These are phyloP conservation scores for Colletotrichum neosansevieriae DNA, from an alignment of 2,329 filamentous ascomycete genomes.

Conservation along the genomic window DNA sequence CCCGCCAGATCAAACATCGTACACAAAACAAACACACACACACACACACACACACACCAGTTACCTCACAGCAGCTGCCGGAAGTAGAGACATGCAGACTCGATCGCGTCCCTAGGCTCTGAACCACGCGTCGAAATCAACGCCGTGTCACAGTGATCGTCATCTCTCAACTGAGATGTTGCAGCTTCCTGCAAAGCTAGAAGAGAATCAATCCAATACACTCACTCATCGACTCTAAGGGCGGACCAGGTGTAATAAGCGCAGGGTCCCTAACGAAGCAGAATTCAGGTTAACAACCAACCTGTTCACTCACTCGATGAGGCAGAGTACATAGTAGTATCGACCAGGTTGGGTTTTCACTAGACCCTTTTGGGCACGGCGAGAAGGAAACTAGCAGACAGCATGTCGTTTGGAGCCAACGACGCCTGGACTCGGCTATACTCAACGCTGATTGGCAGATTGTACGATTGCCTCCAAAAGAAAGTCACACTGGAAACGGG, in stretches of 20 bases:
- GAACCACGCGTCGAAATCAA: no score
- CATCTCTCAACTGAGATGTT: no score
- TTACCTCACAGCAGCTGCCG: not conserved
- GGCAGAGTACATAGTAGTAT: not conserved
- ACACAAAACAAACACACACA: no score
- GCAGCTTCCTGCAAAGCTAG: no score
- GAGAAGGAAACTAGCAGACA: not conserved
- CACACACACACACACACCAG: not conserved
- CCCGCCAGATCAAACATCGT: constrained; percentile 3
- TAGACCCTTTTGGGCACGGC: constrained; percentile 11
- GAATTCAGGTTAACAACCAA: not conserved
- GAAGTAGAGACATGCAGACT: no score
- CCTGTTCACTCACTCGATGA: constrained; percentile 9
- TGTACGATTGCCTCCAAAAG: not conserved
- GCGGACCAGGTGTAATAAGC: constrained; percentile 22
- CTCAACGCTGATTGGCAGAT: constrained; percentile 17
- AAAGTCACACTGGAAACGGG: constrained; percentile 5
- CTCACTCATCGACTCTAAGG: not conserved
- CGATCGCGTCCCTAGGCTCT: no score
- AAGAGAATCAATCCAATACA: not conserved
- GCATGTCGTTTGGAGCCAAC: not conserved
- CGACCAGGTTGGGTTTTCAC: not conserved
- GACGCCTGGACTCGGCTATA: not conserved
- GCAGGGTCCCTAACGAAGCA: constrained; percentile 13
- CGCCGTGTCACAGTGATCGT: no score